phyloP scores from a whole-genome alignment of 1,139 yeast genomes.

The Candida pseudocylindracea region DNA sequence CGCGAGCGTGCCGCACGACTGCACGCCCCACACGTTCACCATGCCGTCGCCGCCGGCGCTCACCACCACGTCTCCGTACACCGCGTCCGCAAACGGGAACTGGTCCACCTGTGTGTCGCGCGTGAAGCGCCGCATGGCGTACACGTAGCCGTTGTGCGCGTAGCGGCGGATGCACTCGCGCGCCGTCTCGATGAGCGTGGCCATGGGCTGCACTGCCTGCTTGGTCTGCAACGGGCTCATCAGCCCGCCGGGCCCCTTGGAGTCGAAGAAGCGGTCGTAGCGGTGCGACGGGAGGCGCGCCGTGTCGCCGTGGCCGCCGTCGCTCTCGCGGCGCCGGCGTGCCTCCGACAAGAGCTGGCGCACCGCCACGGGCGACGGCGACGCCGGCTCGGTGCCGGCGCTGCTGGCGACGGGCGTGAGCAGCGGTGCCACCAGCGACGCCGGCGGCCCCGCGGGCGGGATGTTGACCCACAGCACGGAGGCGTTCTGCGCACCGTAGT shows the following conservation, averaged over 20 bases:
- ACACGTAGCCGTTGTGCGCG: constrained; percentile 85
- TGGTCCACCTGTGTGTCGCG: constrained; percentile 5
- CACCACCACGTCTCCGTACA: constrained; percentile 8
- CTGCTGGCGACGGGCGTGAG: background rate
- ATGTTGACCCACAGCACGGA: constrained; percentile 47
- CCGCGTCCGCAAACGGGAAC: constrained; percentile 4
- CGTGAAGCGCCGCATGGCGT: constrained; percentile 22
- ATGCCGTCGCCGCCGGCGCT: constrained; percentile 84
- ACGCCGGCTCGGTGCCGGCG: too few species aligned
- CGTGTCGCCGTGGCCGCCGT: background rate
- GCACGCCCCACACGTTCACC: constrained; percentile 48
- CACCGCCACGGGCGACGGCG: too few species aligned
- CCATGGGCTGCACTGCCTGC: background rate
- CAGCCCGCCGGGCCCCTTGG: constrained; percentile 65
- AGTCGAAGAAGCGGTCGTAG: constrained; percentile 76
- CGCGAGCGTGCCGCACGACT: constrained; percentile 1
- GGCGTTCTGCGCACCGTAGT: constrained; percentile 86
- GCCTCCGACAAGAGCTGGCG: too few species aligned
- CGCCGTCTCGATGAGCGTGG: constrained; percentile 40
- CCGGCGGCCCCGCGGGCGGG: background rate
- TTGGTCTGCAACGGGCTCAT: constrained; percentile 8
- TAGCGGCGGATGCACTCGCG: constrained; percentile 42
- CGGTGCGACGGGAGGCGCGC: constrained; percentile 46
- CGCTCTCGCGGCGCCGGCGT: too few species aligned
- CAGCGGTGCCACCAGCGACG: too few species aligned